Conservation (phyloP, 306 rosid genomes). For the Datisca glomerata region DNA sequence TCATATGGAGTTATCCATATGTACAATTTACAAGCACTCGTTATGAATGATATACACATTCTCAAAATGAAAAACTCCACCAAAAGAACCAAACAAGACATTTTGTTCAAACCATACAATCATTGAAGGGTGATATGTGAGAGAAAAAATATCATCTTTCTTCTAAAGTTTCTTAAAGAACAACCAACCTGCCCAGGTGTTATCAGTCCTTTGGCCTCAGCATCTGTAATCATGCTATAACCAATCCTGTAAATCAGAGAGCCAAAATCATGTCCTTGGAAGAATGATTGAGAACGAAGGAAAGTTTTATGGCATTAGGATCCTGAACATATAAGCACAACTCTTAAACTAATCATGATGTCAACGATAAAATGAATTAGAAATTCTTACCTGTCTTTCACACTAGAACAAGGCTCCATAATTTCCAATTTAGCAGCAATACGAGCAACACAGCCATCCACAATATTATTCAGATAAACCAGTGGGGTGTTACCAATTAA, state of each 20-base stretch:
- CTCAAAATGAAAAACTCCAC: background rate
- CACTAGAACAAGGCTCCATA: constrained; percentile 80
- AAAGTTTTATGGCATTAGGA: no score
- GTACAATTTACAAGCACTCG: background rate
- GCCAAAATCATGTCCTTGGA: constrained; percentile 3
- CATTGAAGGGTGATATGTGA: no score
- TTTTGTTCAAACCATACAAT: background rate
- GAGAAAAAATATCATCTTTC: background rate
- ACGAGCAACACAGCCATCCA: constrained; percentile 56
- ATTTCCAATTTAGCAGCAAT: constrained; percentile 61
- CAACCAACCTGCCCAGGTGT: constrained; percentile 57
- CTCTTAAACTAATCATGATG: background rate
- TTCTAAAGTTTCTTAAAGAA: constrained; percentile 5
- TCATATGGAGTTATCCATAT: background rate
- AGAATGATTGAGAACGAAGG: no score
- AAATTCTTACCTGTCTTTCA: constrained; percentile 51
- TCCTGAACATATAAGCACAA: no score
- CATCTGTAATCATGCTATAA: constrained; percentile 74
- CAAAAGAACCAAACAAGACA: background rate
- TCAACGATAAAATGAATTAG: background rate
- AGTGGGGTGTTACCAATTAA: constrained; percentile 76
- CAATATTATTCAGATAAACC: constrained; percentile 52
- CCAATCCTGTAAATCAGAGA: constrained; percentile 42
- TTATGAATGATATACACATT: background rate
- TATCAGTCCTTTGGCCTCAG: constrained; percentile 59